Percentiles rank a stretch among this genome's conserved stretches.
These are phyloP conservation scores for Tolypocladium tundrense DNA, from an alignment of 2,329 filamentous ascomycete species.

Conservation along the genomic window DNA sequence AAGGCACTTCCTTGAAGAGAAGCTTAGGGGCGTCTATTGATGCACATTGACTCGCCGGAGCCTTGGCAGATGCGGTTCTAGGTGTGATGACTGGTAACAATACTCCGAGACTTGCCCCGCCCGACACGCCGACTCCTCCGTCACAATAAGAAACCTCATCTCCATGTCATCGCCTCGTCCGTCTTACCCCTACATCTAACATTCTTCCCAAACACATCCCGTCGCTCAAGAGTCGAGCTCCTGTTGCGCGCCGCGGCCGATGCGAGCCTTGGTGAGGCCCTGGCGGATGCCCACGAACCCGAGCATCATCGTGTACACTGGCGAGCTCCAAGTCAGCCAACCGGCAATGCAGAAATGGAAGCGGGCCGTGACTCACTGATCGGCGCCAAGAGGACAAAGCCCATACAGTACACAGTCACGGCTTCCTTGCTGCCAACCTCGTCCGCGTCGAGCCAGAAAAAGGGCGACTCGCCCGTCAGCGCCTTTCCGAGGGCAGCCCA, in stretches of 20 bases:
- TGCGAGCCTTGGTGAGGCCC: conserved; percentile 19
- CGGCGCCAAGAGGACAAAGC: conserved; percentile 33
- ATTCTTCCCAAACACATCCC: not conserved
- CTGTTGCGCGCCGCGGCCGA: conserved; percentile 9
- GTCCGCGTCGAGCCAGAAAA: conserved; percentile 40
- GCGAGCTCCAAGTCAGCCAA: not conserved
- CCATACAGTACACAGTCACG: conserved; percentile 31
- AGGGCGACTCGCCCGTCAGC: conserved; percentile 33
- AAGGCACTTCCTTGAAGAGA: not conserved
- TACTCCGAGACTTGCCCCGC: not conserved
- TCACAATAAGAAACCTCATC: not conserved
- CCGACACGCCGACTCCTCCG: not conserved
- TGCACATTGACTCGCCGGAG: not conserved
- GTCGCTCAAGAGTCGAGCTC: conserved; percentile 1
- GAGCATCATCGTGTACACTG: conserved; percentile 39
- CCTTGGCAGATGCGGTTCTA: not conserved
- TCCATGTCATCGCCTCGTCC: not conserved
- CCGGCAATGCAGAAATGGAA: not conserved
- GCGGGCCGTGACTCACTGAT: conserved; percentile 28
- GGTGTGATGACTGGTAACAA: not conserved
- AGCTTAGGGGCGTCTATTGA: not conserved
- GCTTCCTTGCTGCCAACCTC: conserved; percentile 32
- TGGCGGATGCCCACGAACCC: conserved; percentile 40
- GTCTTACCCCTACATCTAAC: not conserved
- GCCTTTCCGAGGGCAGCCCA: conserved; percentile 38